phyloP scores from a whole-genome alignment of 1,139 yeast species.

The Yamadazyma sp. region DNA sequence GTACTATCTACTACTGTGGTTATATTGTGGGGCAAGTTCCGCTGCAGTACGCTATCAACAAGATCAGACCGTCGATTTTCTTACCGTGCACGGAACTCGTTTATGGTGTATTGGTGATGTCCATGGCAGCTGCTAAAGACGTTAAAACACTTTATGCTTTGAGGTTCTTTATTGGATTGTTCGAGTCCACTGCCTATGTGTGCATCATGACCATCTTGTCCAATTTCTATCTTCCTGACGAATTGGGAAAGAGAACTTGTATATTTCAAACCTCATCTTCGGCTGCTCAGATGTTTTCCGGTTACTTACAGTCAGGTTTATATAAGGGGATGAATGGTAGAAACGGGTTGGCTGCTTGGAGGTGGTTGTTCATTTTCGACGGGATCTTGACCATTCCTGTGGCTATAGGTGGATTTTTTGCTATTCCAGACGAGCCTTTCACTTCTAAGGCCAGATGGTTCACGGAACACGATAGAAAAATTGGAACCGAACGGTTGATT shows the following conservation, averaged over 20 bases:
- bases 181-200: constrained; percentile 18
- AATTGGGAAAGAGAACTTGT: constrained; percentile 17
- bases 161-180: constrained; percentile 16
- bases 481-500: constrained; percentile 13
- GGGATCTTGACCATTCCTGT: constrained; percentile 30
- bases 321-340: constrained; percentile 25
- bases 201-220: constrained; percentile 15
- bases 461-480: constrained; percentile 11
- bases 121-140: constrained; percentile 12
- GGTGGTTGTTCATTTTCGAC: constrained; percentile 36
- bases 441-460: constrained; percentile 14
- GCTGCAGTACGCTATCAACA: constrained; percentile 13
- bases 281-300: constrained; percentile 28
- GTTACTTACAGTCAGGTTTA: constrained; percentile 34
- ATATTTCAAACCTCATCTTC: constrained; percentile 17
- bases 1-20: constrained; percentile 32
- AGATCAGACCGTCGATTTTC: constrained; percentile 17
- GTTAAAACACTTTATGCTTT: constrained; percentile 14
- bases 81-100: constrained; percentile 15
- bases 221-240: constrained; percentile 18
- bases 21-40: constrained; percentile 24
- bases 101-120: constrained; percentile 14
- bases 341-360: constrained; percentile 32
- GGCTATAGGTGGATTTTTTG: constrained; percentile 25
- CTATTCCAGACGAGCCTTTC: constrained; percentile 14